Evolutionary conservation across 257 asterid genomes (phyloP).

Genomic region (Scutellaria baicalensis): DNA sequence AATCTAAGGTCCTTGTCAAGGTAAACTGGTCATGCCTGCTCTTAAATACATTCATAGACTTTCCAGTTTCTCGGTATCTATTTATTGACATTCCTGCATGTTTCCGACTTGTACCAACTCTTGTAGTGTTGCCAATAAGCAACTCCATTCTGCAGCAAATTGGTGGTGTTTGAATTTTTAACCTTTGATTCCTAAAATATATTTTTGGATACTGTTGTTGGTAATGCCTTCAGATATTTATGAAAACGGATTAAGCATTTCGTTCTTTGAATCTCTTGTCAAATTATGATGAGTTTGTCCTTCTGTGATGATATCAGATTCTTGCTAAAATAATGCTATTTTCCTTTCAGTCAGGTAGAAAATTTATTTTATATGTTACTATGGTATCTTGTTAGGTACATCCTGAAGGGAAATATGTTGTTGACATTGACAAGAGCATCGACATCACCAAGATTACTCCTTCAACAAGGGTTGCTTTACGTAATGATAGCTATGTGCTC

Average conservation of each 20-base stretch:
- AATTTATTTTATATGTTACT: slow-evolving; percentile 2
- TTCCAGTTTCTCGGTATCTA: background rate
- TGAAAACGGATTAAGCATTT: no score
- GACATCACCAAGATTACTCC: slow-evolving; percentile 92
- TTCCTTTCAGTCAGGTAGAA: background rate
- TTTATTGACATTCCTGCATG: background rate
- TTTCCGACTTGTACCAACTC: background rate
- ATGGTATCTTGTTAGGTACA: slow-evolving; percentile 49
- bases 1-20: slow-evolving; percentile 91
- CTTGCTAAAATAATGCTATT: background rate
- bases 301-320: no score
- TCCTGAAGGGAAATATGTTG: slow-evolving; percentile 85
- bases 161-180: background rate
- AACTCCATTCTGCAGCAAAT: background rate
- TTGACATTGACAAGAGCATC: slow-evolving; percentile 84
- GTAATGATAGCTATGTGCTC: slow-evolving; percentile 91
- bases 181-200: background rate
- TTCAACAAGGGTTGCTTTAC: slow-evolving; percentile 91
- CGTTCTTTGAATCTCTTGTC: no score
- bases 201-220: background rate
- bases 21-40: slow-evolving; percentile 11
- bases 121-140: background rate
- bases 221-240: no score
- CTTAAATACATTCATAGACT: background rate
- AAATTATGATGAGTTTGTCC: no score